These are phyloP conservation scores for Avena eriantha DNA, from an alignment of 176 grass and related monocot genomes.

Conservation along the genomic window DNA sequence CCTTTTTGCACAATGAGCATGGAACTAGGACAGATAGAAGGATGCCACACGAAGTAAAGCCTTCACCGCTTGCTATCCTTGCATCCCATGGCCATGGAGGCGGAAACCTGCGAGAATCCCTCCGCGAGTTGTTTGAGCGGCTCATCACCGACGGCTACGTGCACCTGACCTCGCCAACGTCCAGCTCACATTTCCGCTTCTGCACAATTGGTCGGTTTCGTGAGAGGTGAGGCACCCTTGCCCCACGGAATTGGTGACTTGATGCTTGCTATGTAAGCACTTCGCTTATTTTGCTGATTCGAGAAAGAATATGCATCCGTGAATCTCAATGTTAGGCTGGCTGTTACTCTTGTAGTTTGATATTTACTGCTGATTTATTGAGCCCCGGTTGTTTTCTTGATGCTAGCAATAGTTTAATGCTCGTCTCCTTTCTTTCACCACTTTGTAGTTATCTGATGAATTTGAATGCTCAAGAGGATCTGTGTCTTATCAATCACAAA, in stretches of 20 bases:
- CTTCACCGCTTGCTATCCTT: neutral
- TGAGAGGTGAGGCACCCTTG: constrained; percentile 47
- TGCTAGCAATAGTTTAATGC: constrained; percentile 1
- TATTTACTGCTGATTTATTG: neutral
- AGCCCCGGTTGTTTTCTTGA: neutral
- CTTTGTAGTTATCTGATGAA: constrained; percentile 58
- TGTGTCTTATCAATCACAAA: constrained; percentile 48
- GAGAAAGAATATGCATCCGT: neutral
- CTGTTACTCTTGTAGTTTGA: neutral
- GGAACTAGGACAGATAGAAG: constrained; percentile 87
- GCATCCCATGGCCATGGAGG: neutral
- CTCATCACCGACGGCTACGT: neutral
- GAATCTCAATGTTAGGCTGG: neutral
- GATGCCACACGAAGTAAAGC: constrained; percentile 81
- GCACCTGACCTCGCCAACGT: neutral
- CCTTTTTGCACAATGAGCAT: constrained; percentile 70
- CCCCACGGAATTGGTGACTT: neutral
- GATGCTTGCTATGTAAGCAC: neutral
- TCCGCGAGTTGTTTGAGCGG: neutral
- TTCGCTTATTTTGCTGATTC: constrained; percentile 17
- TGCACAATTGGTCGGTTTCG: constrained; percentile 56
- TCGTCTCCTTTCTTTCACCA: neutral
- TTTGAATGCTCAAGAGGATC: constrained; percentile 37
- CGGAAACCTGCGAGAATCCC: too few relatives aligned
- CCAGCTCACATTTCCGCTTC: constrained; percentile 49